Base-by-base conservation (phyloP, 2,329 filamentous ascomycete genomes). In the Neocucurbitaria cava region DNA sequence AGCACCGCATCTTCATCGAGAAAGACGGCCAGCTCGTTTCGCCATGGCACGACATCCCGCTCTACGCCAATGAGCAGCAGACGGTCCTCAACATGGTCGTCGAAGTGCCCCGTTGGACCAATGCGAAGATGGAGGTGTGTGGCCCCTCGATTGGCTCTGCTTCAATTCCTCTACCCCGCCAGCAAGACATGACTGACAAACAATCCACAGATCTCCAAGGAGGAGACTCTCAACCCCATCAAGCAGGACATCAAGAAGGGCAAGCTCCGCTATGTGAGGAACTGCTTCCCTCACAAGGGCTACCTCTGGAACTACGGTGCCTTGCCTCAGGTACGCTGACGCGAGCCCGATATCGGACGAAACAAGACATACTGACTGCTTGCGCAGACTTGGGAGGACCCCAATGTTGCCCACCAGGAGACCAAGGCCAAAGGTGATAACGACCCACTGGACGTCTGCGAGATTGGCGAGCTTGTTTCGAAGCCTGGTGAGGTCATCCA, bases 221-320 rank as follows among this genome's bases (percentile, higher is more conserved):
- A 98, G 77, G 95, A 99, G 81, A 86, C 90, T 75, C 89, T 98
- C 78, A 98, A 97, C 86, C 94, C 94, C 77, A 96, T 97, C 85
- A 97, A 97, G 89, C 95, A 99, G 85, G 95, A 99, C 79, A 87
- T 88, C 80, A 98, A 99, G 90, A 98, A 99, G 87, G 95, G 94
- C 87, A 98, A 97, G 87, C 92, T 98, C 74, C 91, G 95, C 76
- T 99, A 89, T 79, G 95, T 99, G 78, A 92, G 95, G 83, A 99
- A 99, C 89, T 99, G 95, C 89, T 99, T 99, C 87, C 95, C 95
- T 72, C 95, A 99, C 90, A 98, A 99, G 88, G 95, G 95, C 68
- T 99, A 99, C 82, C 91, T 99, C 72, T 99, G 95, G 95, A 99
- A 99, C 88, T 99, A 99, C 83, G 95, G 95, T 83, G 93, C 93